These are phyloP conservation scores for Fusarium azukiicola DNA, from an alignment of 2,329 filamentous ascomycete genomes.

Conservation along the genomic window DNA sequence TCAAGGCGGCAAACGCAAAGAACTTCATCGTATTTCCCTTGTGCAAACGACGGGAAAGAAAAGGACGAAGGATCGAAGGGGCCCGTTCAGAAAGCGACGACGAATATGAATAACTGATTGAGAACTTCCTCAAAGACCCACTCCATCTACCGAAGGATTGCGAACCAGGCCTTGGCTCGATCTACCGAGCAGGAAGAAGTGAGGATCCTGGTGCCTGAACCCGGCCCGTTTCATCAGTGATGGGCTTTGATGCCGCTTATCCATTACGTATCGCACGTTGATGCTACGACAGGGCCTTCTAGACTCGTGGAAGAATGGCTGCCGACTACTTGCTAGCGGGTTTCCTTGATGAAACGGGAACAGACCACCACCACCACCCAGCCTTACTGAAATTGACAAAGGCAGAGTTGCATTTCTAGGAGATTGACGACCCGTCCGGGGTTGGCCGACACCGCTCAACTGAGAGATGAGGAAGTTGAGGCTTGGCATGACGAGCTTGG, in stretches of 20 bases:
- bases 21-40: slow-evolving; percentile 37
- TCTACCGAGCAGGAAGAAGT: neutral
- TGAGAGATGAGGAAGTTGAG: neutral
- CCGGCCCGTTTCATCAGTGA: neutral
- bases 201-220: neutral
- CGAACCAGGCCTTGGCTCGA: neutral
- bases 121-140: neutral
- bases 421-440: slow-evolving; percentile 14
- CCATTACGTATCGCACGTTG: slow-evolving; percentile 5
- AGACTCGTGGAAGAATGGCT: slow-evolving; percentile 15
- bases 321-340: neutral
- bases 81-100: neutral
- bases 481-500: neutral
- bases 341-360: neutral
- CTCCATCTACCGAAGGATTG: slow-evolving; percentile 20
- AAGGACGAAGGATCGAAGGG: neutral
- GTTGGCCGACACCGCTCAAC: slow-evolving; percentile 13
- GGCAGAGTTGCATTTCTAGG: slow-evolving; percentile 15
- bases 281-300: slow-evolving; percentile 8
- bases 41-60: neutral
- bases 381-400: slow-evolving; percentile 12
- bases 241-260: slow-evolving; percentile 6
- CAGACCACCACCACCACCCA: neutral
- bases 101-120: slow-evolving; percentile 6
- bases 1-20: slow-evolving; percentile 14